Conservation (phyloP, 176 grass and related monocot genomes). For the Ananas comosus region DNA sequence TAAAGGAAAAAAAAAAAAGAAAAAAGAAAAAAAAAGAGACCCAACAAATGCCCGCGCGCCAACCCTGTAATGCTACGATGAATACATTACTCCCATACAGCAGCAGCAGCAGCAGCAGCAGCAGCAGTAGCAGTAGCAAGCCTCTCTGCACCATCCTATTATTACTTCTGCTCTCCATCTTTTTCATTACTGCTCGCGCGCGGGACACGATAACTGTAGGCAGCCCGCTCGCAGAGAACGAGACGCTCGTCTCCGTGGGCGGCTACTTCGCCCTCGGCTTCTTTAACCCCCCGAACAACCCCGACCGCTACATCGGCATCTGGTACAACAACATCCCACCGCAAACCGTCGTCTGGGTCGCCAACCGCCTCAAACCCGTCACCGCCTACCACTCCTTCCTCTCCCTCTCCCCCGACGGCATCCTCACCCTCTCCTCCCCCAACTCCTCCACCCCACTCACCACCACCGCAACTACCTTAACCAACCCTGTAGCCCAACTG, state of each 20-base stretch:
- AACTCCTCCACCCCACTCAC: constrained; percentile 22
- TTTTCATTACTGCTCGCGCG: background rate
- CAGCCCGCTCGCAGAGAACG: constrained; percentile 29
- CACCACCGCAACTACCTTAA: constrained; percentile 2
- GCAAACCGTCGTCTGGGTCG: constrained; percentile 52
- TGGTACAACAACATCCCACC: constrained; percentile 48
- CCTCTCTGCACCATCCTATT: background rate
- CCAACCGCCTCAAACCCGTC: constrained; percentile 44
- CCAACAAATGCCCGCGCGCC: too few relatives aligned
- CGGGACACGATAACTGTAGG: constrained; percentile 30
- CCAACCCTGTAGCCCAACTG: constrained; percentile 25
- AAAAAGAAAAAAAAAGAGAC: too few relatives aligned
- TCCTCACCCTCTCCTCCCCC: constrained; percentile 21
- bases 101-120: too few relatives aligned
- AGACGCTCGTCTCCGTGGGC: constrained; percentile 38
- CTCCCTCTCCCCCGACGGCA: constrained; percentile 27
- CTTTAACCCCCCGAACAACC: constrained; percentile 43
- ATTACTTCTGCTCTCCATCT: constrained; percentile 4
- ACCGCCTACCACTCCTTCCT: constrained; percentile 15
- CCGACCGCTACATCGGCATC: constrained; percentile 36
- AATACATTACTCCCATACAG: too few relatives aligned
- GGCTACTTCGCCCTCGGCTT: constrained; percentile 46
- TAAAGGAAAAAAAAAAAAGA: too few relatives aligned
- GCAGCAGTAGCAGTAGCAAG: too few relatives aligned
- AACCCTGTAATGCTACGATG: too few relatives aligned